These are phyloP conservation scores for Leccinum truebloodii DNA, from an alignment of 768 basidiomycete genomes.

Conservation along the genomic window DNA sequence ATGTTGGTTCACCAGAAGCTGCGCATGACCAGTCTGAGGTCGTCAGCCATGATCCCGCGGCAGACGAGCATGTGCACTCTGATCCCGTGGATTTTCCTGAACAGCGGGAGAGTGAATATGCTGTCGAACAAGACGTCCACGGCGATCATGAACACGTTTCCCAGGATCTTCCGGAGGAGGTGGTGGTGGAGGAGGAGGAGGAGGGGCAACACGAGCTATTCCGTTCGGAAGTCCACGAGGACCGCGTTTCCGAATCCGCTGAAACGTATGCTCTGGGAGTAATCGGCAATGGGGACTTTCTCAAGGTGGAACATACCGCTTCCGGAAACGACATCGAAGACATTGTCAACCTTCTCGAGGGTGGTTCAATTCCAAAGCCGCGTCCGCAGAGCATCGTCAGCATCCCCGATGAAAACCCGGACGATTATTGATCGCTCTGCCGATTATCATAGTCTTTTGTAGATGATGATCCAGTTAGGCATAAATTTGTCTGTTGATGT, in stretches of 20 bases:
- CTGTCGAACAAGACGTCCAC: conserved; percentile 10
- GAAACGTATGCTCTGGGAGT: conserved; percentile 15
- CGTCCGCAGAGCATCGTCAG: conserved; percentile 45
- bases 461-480: conserved; percentile 22
- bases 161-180: conserved; percentile 9
- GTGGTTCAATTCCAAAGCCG: conserved; percentile 35
- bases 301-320: conserved; percentile 2
- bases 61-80: conserved; percentile 8
- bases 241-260: conserved; percentile 6
- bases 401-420: conserved; percentile 56
- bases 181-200: background rate
- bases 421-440: conserved; percentile 44
- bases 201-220: conserved; percentile 11
- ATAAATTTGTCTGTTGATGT: conserved; percentile 27
- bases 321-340: conserved; percentile 54
- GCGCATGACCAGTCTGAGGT: conserved; percentile 19
- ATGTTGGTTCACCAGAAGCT: conserved; percentile 23
- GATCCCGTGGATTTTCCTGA: conserved; percentile 16
- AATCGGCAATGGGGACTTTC: conserved; percentile 11
- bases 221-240: conserved; percentile 11
- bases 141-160: conserved; percentile 6
- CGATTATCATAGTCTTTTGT: conserved; percentile 17
- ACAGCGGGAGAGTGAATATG: conserved; percentile 7
- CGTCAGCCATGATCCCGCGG: conserved; percentile 11
- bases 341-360: conserved; percentile 67